Conservation (phyloP, 108 stramenopile genomes). For the Stephanodiscus triporus region DNA sequence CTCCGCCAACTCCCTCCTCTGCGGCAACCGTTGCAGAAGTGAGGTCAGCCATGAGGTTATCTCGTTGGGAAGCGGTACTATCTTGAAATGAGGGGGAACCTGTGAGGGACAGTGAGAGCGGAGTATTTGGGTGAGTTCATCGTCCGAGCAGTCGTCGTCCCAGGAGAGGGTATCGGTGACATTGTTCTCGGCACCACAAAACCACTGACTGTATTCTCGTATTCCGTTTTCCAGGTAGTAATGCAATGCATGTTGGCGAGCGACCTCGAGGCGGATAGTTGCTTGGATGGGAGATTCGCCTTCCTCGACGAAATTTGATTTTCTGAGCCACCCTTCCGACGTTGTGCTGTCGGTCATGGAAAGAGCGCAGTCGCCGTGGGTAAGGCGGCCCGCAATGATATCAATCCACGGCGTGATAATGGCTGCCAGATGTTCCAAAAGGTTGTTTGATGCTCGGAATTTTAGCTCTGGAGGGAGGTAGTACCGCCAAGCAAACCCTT, state of each 20-base stretch:
- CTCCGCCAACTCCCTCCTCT: slow-evolving; percentile 22
- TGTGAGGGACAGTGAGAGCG: slow-evolving; percentile 5
- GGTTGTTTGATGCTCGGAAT: slow-evolving; percentile 29
- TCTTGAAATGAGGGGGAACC: slow-evolving; percentile 26
- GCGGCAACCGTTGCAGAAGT: slow-evolving; percentile 28
- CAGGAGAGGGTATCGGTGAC: slow-evolving; percentile 31
- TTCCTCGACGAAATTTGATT: too few relatives aligned
- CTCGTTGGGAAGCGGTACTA: slow-evolving; percentile 29
- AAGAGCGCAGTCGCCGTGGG: too few relatives aligned
- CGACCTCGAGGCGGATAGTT: too few relatives aligned
- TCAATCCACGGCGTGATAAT: slow-evolving; percentile 8
- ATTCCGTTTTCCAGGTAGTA: not conserved
- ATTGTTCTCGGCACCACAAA: slow-evolving; percentile 13
- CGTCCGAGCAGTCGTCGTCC: slow-evolving; percentile 4
- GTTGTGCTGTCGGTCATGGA: too few relatives aligned
- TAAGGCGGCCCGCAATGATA: not conserved
- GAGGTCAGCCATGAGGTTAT: slow-evolving; percentile 37
- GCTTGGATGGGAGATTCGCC: too few relatives aligned
- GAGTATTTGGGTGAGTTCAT: slow-evolving; percentile 17
- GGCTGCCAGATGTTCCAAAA: slow-evolving; percentile 31
- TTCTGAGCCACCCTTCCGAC: too few relatives aligned
- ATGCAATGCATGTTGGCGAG: too few relatives aligned
- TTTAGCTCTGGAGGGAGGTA: slow-evolving; percentile 7
- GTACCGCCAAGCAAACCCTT: slow-evolving; percentile 16
- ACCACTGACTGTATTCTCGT: slow-evolving; percentile 26